Base-by-base conservation (phyloP, 2,329 filamentous ascomycete species). In the Escovopsis sp. region DNA sequence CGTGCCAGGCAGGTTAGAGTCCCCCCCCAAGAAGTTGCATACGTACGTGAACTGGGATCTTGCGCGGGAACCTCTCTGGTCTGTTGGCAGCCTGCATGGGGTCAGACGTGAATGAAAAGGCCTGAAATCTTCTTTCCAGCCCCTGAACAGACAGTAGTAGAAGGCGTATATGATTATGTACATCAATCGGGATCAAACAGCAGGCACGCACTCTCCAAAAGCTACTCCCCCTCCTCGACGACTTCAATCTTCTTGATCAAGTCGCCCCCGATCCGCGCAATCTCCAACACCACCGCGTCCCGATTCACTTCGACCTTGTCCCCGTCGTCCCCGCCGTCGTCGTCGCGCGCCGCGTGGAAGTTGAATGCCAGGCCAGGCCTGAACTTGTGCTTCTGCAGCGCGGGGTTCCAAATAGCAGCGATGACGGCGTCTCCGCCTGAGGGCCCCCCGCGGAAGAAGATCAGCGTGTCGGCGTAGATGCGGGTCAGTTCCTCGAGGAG, bases 361-460 rank as follows among this genome's bases (percentile, higher is more conserved):
- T 55, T 72, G 53, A 78, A 84, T 2, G 74, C 68, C 50, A 87
- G 52, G 39, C 79, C 80, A 13, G 81, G 68, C 43, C 79, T 79
- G 63, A 85, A 87, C 11, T 61, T 58, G 42, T 82, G 68, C 36
- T 48, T 40, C 42, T 63, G 62, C 39, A 72, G 45, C 42, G 62
- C 62, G 2, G 70, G 69, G 36, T 69, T 71, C 72, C 72, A 77
- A 31, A 76, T 62, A 14, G 62, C 70, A 2, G 67, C 66, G 12
- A 80, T 64, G 7, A 72, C 53, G 15, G 49, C 51, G 38, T 72
- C 65, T 17, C 75, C 66, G 8, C n/a, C n/a, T n/a, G n/a, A n/a
- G n/a, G 21, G 8, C 2, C 65, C 62, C 2, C 64, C 65, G 23
- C 76, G 70, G 63, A 96, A 94, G 56, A 94, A 84, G 2, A 94